A percentile compares a stretch with the other conserved stretches of the same genome.
phyloP scores from a whole-genome alignment of 2,329 filamentous ascomycete genomes.

The Diplodia scrobiculata region DNA sequence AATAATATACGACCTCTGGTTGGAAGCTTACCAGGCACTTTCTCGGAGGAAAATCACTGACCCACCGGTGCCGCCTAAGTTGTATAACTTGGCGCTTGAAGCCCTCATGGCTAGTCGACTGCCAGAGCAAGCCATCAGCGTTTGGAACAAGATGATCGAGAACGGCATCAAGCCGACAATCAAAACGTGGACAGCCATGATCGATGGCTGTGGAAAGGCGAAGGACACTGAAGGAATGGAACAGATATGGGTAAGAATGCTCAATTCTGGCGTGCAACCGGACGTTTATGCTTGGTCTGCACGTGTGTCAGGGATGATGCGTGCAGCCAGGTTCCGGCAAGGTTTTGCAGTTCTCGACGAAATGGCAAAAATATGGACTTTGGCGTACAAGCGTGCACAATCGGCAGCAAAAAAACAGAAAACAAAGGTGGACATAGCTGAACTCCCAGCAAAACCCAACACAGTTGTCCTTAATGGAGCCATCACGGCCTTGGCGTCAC shows the following conservation, averaged over 20 bases:
- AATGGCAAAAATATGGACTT: conserved; percentile 64
- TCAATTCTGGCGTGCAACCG: conserved; percentile 59
- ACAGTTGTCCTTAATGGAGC: conserved; percentile 70
- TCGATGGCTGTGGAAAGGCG: conserved; percentile 67
- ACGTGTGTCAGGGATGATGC: conserved; percentile 67
- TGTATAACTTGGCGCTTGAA: conserved; percentile 52
- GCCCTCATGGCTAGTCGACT: conserved; percentile 51
- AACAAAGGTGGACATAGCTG: conserved; percentile 29
- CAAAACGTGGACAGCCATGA: conserved; percentile 71
- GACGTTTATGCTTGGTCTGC: conserved; percentile 71
- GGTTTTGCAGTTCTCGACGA: conserved; percentile 67
- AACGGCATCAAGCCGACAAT: conserved; percentile 61
- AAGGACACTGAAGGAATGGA: conserved; percentile 63
- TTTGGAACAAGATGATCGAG: conserved; percentile 60
- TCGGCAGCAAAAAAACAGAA: conserved; percentile 18
- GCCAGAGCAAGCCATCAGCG: conserved; percentile 51
- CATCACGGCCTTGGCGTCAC: conserved; percentile 54
- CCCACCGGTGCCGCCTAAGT: not conserved
- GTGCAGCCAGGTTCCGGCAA: conserved; percentile 54
- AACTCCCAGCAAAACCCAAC: conserved; percentile 55
- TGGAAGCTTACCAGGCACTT: not conserved
- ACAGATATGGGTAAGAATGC: conserved; percentile 67
- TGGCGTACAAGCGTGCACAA: conserved; percentile 34
- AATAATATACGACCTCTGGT: conserved; percentile 34
- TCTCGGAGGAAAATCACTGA: not conserved